These are phyloP conservation scores for Trifolium dubium DNA, from an alignment of 306 rosid species.

Conservation along the genomic window DNA sequence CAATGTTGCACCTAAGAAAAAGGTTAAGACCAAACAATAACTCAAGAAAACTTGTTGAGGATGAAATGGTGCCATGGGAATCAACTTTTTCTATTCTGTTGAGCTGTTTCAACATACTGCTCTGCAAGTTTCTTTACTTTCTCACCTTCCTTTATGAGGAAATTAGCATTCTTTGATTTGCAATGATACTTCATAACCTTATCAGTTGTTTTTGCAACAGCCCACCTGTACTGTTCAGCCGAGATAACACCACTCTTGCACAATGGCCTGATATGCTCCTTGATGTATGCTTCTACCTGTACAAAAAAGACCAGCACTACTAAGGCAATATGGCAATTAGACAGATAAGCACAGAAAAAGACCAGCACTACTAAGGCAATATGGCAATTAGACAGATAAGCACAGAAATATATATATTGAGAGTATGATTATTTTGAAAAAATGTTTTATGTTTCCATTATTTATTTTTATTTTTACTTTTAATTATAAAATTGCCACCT, in stretches of 20 bases:
- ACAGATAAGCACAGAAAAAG: constrained; percentile 14
- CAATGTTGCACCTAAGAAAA: constrained; percentile 4
- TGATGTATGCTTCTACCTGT: constrained; percentile 92
- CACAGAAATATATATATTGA: not conserved
- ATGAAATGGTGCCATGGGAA: constrained; percentile 20
- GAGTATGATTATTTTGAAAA: not conserved
- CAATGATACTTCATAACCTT: constrained; percentile 91
- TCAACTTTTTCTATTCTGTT: constrained; percentile 60
- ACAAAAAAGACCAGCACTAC: constrained; percentile 31
- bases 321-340: constrained; percentile 7
- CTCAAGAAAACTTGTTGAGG: constrained; percentile 30
- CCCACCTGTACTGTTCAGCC: constrained; percentile 92
- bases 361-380: constrained; percentile 27
- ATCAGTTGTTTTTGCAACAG: constrained; percentile 80
- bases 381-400: constrained; percentile 1
- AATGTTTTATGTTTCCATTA: not conserved
- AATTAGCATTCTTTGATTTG: constrained; percentile 86
- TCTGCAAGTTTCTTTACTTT: constrained; percentile 97
- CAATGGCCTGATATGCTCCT: constrained; percentile 92
- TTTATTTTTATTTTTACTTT: not conserved
- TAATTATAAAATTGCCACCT: not conserved
- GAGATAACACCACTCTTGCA: constrained; percentile 95
- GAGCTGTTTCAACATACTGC: constrained; percentile 88
- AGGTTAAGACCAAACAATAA: constrained; percentile 1
- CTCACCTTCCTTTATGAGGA: constrained; percentile 96